Percentiles rank a stretch among this genome's conserved stretches.
These are phyloP conservation scores for Rhododendron mucronatum DNA, from an alignment of 148 eudicot genomes.

Conservation along the genomic window DNA sequence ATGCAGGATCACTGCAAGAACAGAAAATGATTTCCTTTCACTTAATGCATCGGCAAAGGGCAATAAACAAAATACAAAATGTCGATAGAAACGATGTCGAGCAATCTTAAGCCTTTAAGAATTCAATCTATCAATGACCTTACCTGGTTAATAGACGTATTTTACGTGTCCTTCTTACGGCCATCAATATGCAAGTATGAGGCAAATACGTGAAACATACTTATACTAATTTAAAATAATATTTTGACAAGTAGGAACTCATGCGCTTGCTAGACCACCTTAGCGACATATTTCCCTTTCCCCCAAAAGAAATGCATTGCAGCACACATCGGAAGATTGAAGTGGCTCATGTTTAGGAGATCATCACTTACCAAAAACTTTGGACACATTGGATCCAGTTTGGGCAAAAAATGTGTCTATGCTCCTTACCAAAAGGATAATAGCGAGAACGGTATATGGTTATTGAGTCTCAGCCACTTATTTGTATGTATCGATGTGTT, in stretches of 20 bases:
- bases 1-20: conserved; percentile 31
- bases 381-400: not conserved
- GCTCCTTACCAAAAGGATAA: not conserved
- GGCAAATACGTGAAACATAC: not conserved
- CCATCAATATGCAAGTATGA: not conserved
- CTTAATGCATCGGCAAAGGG: not conserved
- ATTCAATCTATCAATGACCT: not conserved
- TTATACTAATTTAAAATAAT: not conserved
- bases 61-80: not conserved
- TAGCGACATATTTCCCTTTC: not conserved
- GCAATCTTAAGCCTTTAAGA: not conserved
- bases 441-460: not conserved
- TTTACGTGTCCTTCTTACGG: not conserved
- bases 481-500: too few relatives aligned
- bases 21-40: not conserved
- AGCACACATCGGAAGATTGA: not conserved
- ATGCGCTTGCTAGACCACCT: not conserved
- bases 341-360: not conserved
- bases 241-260: not conserved
- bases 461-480: not conserved
- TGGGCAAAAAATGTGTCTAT: not conserved
- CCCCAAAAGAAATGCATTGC: not conserved
- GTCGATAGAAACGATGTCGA: not conserved
- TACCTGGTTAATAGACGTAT: not conserved
- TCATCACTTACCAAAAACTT: not conserved